Base-by-base conservation (phyloP, 371 early-diverging fungal genomes). In the Cokeromyces recurvatus region DNA sequence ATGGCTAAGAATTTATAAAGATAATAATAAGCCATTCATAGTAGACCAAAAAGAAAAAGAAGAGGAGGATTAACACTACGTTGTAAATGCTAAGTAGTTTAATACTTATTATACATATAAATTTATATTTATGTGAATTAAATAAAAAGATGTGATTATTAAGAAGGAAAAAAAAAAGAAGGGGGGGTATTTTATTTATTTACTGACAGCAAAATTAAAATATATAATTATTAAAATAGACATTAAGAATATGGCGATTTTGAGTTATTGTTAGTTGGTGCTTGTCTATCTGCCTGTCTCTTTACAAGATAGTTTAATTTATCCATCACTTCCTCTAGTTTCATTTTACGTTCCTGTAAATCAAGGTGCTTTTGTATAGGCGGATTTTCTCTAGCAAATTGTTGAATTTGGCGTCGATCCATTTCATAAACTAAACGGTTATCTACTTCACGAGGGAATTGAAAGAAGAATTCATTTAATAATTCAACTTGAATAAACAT, bases 401-500 rank as follows among this genome's bases (percentile, higher is more conserved):
- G 74, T 52, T 78, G 71, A 48, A 94, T 89, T 57, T 93, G 82
- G 35, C 77, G 60, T 37, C 81, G 80, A 36, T 81, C 77, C 53
- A 77, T 71, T 56, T 84, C 79, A 58, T 94, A 92, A 14, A 86
- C 82, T 52, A 96, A 58, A 45, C 85, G 79, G 51, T 89, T 85
- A 60, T 96, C 97, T 14, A 97, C 84, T 66, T 93, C 92, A 32
- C 97, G 72, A 24, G 96, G 96, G 57, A 97, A 81, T 68, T 94
- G 95, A 82, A 93, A 95, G 64, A 95, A 92, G 77, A 97, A 95
- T 66, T 97, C 98, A 57, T 92, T 91, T 62, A 97, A 68, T 48
- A 97, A 75, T 62, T 97, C 98, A 6, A 94, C 89, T 66, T 92
- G 91, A 48, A 97, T 92, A 62, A 96, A 97, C 90, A 95, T 90